A percentile compares a stretch with the other conserved stretches of the same genome.
These are phyloP conservation scores for Scutellaria galericulata DNA, from an alignment of 257 asterid genomes.

Conservation along the genomic window DNA sequence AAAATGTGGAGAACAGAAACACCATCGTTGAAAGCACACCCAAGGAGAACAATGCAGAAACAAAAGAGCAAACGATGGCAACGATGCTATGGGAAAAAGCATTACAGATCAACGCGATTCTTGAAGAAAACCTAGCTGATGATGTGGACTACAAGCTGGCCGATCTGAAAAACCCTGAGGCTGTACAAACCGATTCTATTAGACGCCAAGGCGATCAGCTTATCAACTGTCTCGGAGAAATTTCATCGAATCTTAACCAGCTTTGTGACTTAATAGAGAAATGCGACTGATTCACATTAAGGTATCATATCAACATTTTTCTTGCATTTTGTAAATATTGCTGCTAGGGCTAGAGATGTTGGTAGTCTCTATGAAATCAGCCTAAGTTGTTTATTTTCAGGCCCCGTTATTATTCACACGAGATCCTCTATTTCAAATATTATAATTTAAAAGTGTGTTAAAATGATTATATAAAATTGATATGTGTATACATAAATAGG, in stretches of 20 bases:
- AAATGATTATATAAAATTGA: background rate
- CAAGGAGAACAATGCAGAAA: conserved; percentile 40
- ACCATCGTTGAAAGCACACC: conserved; percentile 11
- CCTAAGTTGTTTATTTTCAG: too few species aligned
- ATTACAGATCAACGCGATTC: conserved; percentile 52
- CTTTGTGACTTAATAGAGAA: conserved; percentile 57
- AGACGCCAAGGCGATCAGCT: conserved; percentile 73
- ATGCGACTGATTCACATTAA: conserved; percentile 32
- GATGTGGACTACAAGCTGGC: conserved; percentile 52
- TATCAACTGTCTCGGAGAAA: conserved; percentile 61
- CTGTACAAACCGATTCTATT: conserved; percentile 47
- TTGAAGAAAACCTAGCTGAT: conserved; percentile 56
- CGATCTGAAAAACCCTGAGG: conserved; percentile 54
- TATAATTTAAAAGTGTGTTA: background rate
- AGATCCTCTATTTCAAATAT: too few species aligned
- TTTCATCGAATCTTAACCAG: conserved; percentile 62
- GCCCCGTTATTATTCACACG: too few species aligned
- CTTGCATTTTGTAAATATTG: conserved; percentile 31
- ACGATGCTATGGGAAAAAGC: conserved; percentile 57
- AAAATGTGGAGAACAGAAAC: conserved; percentile 28
- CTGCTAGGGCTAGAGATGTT: background rate
- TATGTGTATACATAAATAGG: too few species aligned
- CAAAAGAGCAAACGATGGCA: conserved; percentile 55
- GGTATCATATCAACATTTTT: background rate
- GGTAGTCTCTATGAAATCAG: background rate